phyloP scores from a whole-genome alignment of 2,329 filamentous ascomycete genomes.

The Colletotrichum orchidophilum region DNA sequence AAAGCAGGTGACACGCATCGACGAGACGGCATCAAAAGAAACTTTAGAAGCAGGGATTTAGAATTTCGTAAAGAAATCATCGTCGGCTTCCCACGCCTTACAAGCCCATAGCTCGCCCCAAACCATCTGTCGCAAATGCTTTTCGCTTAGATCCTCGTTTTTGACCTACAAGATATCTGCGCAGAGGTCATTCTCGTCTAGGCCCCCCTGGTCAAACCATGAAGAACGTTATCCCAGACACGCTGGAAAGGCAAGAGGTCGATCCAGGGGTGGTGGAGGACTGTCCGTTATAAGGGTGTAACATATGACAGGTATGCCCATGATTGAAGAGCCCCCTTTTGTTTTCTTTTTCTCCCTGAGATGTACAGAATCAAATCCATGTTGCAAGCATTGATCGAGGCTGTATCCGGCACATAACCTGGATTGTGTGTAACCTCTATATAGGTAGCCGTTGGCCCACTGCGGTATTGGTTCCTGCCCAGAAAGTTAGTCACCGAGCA shows the following conservation, averaged over 20 bases:
- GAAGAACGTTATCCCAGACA: conserved; percentile 40
- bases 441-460: too few relatives aligned
- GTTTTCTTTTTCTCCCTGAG: too few relatives aligned
- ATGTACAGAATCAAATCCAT: too few relatives aligned
- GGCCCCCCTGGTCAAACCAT: background rate
- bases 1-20: too few relatives aligned
- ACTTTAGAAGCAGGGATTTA: too few relatives aligned
- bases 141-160: background rate
- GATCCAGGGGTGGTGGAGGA: conserved; percentile 42
- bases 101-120: conserved; percentile 58
- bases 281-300: background rate
- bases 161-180: conserved; percentile 9
- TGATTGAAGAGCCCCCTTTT: too few relatives aligned
- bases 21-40: too few relatives aligned
- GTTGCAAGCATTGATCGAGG: too few relatives aligned
- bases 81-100: conserved; percentile 57
- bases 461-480: too few relatives aligned
- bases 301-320: background rate
- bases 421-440: too few relatives aligned
- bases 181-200: conserved; percentile 22
- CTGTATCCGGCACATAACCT: too few relatives aligned
- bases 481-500: too few relatives aligned
- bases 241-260: conserved; percentile 43
- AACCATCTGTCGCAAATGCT: conserved; percentile 51
- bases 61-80: conserved; percentile 53